Conservation (phyloP, 345 rosid species). For the Lumnitzera racemosa region DNA sequence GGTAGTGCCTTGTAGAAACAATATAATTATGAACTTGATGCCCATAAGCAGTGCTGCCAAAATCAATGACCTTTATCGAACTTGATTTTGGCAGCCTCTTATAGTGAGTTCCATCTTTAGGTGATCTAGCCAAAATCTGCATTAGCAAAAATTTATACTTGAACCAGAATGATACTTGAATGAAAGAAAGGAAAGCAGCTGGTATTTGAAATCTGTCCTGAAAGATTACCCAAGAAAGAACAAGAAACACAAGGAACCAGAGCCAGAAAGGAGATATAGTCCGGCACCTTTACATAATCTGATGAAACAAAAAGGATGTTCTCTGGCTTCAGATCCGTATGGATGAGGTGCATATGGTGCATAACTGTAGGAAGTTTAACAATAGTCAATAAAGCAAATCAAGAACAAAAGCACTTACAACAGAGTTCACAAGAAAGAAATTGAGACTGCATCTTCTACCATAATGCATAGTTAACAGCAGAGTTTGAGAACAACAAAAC, state of each 20-base stretch:
- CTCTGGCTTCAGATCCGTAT: constrained; percentile 68
- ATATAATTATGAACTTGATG: constrained; percentile 48
- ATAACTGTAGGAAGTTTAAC: constrained; percentile 37
- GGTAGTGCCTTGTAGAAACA: constrained; percentile 70
- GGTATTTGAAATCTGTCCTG: not conserved
- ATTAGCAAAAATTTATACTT: constrained; percentile 7
- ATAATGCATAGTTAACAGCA: no score
- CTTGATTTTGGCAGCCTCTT: constrained; percentile 68
- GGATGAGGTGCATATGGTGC: constrained; percentile 60
- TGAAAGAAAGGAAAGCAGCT: not conserved
- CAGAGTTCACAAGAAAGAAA: not conserved
- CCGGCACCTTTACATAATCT: constrained; percentile 53
- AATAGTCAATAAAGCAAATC: not conserved
- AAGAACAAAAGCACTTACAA: constrained; percentile 8
- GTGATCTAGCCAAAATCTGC: constrained; percentile 29
- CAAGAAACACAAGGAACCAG: not conserved
- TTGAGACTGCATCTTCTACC: no score
- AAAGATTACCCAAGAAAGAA: not conserved
- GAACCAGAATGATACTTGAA: not conserved
- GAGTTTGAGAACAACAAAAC: no score
- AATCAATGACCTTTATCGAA: constrained; percentile 67
- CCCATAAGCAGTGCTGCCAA: constrained; percentile 66
- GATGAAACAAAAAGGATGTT: constrained; percentile 53
- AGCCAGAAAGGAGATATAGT: constrained; percentile 13
- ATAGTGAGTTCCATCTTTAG: constrained; percentile 25